A percentile compares a stretch with the other conserved stretches of the same genome.
Conservation (phyloP, 2,329 filamentous ascomycete species). For the Colletotrichum liaoningense region DNA sequence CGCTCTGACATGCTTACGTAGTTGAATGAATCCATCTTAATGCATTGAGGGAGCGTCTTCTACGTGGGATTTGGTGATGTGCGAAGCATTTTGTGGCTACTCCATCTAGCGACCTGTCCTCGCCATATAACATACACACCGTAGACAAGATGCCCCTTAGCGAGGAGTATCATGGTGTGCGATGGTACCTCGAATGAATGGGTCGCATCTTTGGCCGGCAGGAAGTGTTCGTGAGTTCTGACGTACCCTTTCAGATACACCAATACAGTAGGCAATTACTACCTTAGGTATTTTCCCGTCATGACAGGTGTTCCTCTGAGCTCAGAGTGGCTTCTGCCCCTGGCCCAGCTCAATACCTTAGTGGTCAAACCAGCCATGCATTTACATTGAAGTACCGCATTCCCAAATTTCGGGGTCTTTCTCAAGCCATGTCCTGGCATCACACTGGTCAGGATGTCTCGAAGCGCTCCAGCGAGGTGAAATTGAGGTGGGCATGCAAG, state of each 20-base stretch:
- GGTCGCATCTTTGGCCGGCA: conserved; percentile 9
- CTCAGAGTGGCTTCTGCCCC: neutral
- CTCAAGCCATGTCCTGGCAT: conserved; percentile 1
- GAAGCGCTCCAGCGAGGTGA: neutral
- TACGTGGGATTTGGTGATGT: conserved; percentile 6
- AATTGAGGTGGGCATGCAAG: conserved; percentile 26
- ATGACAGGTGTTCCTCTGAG: neutral
- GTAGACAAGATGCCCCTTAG: neutral
- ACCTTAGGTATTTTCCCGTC: neutral
- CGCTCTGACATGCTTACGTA: conserved; percentile 38
- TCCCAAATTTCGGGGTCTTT: neutral
- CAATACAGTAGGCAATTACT: too few species aligned
- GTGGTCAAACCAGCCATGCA: neutral
- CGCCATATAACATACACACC: neutral
- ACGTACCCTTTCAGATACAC: conserved; percentile 6
- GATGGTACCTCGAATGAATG: neutral
- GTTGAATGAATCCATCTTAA: conserved; percentile 40
- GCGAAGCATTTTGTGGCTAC: neutral
- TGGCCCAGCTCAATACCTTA: neutral
- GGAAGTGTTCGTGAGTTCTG: conserved; percentile 2
- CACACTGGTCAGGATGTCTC: neutral
- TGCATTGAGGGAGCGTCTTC: conserved; percentile 14
- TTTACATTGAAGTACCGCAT: neutral
- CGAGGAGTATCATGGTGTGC: neutral
- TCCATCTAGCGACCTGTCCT: neutral